phyloP scores from a whole-genome alignment of 306 rosid genomes.

The Astragalus glycyphyllos region DNA sequence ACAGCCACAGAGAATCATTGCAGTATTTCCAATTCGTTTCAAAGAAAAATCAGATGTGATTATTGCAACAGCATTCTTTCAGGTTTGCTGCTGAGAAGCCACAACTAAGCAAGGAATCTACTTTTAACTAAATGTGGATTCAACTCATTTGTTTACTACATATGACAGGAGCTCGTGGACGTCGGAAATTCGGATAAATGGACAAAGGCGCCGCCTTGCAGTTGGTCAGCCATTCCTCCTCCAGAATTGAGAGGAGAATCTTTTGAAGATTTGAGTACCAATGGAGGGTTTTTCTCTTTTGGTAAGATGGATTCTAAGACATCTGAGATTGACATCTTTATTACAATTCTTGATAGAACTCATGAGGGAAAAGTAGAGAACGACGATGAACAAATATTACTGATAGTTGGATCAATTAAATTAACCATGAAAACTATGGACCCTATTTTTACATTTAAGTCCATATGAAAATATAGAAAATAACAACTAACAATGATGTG shows the following conservation, averaged over 20 bases:
- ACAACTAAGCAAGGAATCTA: slow-evolving; percentile 16
- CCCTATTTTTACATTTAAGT: too few relatives aligned
- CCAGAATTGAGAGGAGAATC: slow-evolving; percentile 87
- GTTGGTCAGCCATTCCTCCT: slow-evolving; percentile 96
- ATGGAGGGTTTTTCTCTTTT: slow-evolving; percentile 87
- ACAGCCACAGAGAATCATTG: slow-evolving; percentile 78
- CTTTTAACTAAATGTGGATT: slow-evolving; percentile 8
- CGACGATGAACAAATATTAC: too few relatives aligned
- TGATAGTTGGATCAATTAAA: too few relatives aligned
- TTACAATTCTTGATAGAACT: too few relatives aligned
- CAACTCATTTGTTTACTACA: slow-evolving; percentile 30
- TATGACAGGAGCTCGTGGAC: slow-evolving; percentile 81
- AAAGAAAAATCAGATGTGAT: slow-evolving; percentile 73
- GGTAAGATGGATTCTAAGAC: too few relatives aligned
- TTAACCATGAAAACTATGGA: too few relatives aligned
- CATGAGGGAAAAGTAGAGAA: too few relatives aligned
- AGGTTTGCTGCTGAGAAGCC: slow-evolving; percentile 54
- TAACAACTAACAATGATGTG: too few relatives aligned
- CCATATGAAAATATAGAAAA: too few relatives aligned
- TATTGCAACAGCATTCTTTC: slow-evolving; percentile 89
- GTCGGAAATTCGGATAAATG: slow-evolving; percentile 82
- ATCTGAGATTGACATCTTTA: too few relatives aligned
- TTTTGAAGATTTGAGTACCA: slow-evolving; percentile 86
- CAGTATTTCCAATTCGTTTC: slow-evolving; percentile 84
- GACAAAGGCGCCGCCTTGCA: slow-evolving; percentile 81